Base-by-base conservation (phyloP, 306 rosid species). In the Ammopiptanthus mongolicus region DNA sequence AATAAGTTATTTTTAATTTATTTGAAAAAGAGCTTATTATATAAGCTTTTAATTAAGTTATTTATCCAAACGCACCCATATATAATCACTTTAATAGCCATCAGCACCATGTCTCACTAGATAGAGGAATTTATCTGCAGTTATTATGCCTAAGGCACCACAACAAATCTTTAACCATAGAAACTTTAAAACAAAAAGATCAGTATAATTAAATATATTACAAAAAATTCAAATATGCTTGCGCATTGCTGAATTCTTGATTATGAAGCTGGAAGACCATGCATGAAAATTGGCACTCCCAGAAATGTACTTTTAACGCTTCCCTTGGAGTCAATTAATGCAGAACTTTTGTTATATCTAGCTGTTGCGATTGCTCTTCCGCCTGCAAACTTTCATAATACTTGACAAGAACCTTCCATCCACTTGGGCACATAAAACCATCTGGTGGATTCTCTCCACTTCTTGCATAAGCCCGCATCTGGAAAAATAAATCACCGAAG, bases 371-470 rank as follows among this genome's bases (percentile, higher is more conserved):
- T 23, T 86, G 48, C 63, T 88, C 98, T 81, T 88, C 89, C 1
- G 82, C 85, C 74, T 96, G 97, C 86, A 92, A 85, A 84, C 96
- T 86, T 86, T 92, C 69, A 66, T 96, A 92, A 68, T 96, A 88
- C 42, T 87, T 79, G 34, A 92, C 98, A 44, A 96, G 90, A 73
- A 92, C 99, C 74, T 86, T 85, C 99, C 99, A 92, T 70, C 99
- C 99, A 29, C 86, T 78, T 10, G 98, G 98, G 60, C 98, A 96
- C 99, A 96, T 96, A 63, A 96, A 96, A 37, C 99, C 99, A 50
- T 92, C 93, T 0, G 99, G 99, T 19, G 97, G 99, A 84, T 83
- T 85, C 86, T 96, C 97, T 0, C 99, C 97, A 0, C 73, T 96
- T 83, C 82, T 92, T 2, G 99, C 99, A 76, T 18, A 96, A 84